Conservation (phyloP, 2,329 filamentous ascomycete genomes). For the Xylaria arbuscula region DNA sequence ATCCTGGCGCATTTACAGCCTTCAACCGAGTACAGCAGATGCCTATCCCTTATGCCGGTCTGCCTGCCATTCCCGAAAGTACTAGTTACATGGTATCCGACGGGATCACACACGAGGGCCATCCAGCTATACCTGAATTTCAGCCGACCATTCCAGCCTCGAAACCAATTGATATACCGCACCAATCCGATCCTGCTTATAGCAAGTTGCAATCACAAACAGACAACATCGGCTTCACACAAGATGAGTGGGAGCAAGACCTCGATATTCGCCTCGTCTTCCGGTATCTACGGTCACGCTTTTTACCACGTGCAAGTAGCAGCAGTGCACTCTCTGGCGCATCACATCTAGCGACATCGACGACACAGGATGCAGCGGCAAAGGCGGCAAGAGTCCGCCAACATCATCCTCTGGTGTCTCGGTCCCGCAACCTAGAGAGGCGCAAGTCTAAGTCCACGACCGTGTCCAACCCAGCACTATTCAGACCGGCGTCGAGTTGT, state of each 20-base stretch:
- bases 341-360: slow-evolving; percentile 60
- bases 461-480: slow-evolving; percentile 60
- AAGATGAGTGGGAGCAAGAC: slow-evolving; percentile 94
- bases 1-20: slow-evolving; percentile 89
- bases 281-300: slow-evolving; percentile 82
- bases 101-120: slow-evolving; percentile 62
- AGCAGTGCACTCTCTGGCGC: slow-evolving; percentile 58
- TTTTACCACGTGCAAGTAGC: slow-evolving; percentile 65
- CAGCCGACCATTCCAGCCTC: slow-evolving; percentile 59
- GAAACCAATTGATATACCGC: slow-evolving; percentile 54
- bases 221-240: slow-evolving; percentile 58
- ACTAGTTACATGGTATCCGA: slow-evolving; percentile 50
- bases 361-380: slow-evolving; percentile 73
- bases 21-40: slow-evolving; percentile 75
- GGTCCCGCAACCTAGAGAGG: slow-evolving; percentile 64
- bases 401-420: slow-evolving; percentile 85
- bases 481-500: slow-evolving; percentile 73
- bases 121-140: slow-evolving; percentile 59
- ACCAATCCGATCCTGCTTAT: slow-evolving; percentile 34
- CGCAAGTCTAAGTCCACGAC: slow-evolving; percentile 67
- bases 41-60: slow-evolving; percentile 80
- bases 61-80: slow-evolving; percentile 72
- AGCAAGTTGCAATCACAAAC: slow-evolving; percentile 36
- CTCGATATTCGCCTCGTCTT: slow-evolving; percentile 93
- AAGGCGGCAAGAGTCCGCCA: slow-evolving; percentile 87